Percentiles rank a stretch among this genome's conserved stretches.
phyloP scores from a whole-genome alignment of 805 yeast species.

The Yarrowia keelungensis region DNA sequence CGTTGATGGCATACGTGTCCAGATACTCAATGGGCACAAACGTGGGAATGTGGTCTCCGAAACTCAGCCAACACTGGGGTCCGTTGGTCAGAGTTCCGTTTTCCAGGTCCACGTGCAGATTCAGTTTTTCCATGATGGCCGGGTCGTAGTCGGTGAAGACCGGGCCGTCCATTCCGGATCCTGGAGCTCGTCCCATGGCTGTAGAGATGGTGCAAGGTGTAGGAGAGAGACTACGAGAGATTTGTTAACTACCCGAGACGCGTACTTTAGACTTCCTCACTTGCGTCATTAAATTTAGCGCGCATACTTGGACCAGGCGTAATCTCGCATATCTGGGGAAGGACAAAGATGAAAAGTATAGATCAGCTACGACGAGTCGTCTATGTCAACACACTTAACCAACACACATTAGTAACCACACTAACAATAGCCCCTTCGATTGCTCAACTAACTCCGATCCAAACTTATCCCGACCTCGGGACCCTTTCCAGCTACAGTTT shows the following conservation, averaged over 20 bases:
- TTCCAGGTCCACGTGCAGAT: slow-evolving; percentile 43
- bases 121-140: slow-evolving; percentile 42
- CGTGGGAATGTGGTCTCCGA: slow-evolving; percentile 44
- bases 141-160: slow-evolving; percentile 43
- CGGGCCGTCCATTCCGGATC: slow-evolving; percentile 41
- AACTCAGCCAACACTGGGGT: slow-evolving; percentile 45
- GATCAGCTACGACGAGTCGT: too few species aligned
- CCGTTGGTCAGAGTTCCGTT: slow-evolving; percentile 48
- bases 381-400: too few species aligned
- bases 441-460: background rate
- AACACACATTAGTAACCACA: background rate
- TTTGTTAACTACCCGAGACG: slow-evolving; percentile 2
- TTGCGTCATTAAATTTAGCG: slow-evolving; percentile 36
- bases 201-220: background rate
- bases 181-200: slow-evolving; percentile 22
- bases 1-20: slow-evolving; percentile 40
- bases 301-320: slow-evolving; percentile 22
- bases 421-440: background rate
- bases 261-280: slow-evolving; percentile 9
- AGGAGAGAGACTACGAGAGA: background rate
- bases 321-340: slow-evolving; percentile 38
- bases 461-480: background rate
- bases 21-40: slow-evolving; percentile 29
- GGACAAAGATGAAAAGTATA: background rate
- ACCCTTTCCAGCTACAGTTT: background rate